Conservation (phyloP, 306 rosid species). For the Ceratonia siliqua region DNA sequence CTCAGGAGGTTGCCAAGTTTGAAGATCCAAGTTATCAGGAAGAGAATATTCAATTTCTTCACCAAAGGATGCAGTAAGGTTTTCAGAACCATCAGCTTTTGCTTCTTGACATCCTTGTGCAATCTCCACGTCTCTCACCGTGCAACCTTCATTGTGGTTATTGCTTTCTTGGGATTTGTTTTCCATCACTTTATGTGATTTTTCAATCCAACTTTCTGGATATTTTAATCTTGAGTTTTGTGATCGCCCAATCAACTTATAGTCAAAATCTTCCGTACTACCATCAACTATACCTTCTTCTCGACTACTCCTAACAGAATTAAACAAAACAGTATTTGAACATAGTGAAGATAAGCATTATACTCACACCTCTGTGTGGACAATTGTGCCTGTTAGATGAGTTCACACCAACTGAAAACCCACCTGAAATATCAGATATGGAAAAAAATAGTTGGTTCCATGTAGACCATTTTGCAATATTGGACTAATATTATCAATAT, state of each 20-base stretch:
- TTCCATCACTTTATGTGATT: slow-evolving; percentile 29
- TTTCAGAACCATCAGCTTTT: slow-evolving; percentile 37
- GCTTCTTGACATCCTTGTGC: slow-evolving; percentile 41
- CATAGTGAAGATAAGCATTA: slow-evolving; percentile 19
- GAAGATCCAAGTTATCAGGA: slow-evolving; percentile 48
- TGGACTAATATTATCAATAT: slow-evolving; percentile 5
- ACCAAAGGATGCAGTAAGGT: slow-evolving; percentile 19
- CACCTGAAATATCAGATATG: slow-evolving; percentile 62
- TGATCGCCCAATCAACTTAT: slow-evolving; percentile 33
- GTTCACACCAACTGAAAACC: slow-evolving; percentile 64
- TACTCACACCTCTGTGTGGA: slow-evolving; percentile 12
- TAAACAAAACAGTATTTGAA: slow-evolving; percentile 35
- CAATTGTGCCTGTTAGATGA: slow-evolving; percentile 53
- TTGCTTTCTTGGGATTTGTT: slow-evolving; percentile 40
- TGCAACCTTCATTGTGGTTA: slow-evolving; percentile 29
- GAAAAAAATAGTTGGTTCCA: slow-evolving; percentile 20
- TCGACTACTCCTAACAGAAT: slow-evolving; percentile 50
- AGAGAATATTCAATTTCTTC: slow-evolving; percentile 55
- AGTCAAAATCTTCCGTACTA: slow-evolving; percentile 43
- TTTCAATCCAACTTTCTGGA: slow-evolving; percentile 20
- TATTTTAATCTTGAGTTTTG: slow-evolving; percentile 31
- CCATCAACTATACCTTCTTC: slow-evolving; percentile 42
- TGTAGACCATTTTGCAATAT: slow-evolving; percentile 9
- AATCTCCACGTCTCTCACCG: slow-evolving; percentile 51
- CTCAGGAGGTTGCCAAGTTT: slow-evolving; percentile 83